A percentile compares a stretch with the other conserved stretches of the same genome.
Conservation (phyloP, 352 stramenopile species). For the Pelagophyceae sp. region DNA sequence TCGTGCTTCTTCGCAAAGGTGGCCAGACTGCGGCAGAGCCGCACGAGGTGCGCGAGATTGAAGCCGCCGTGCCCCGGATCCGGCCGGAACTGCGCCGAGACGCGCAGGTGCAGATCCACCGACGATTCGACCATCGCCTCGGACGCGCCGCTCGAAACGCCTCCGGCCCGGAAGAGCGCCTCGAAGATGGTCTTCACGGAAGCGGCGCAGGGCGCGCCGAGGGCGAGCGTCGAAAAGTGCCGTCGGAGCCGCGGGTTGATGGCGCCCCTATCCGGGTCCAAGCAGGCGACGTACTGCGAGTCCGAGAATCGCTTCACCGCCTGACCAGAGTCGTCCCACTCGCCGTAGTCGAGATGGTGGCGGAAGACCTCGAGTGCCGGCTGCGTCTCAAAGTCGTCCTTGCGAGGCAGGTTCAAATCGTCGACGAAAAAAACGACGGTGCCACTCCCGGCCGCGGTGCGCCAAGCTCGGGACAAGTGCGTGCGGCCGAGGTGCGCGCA, state of each 20-base stretch:
- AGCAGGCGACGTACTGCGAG: slow-evolving; percentile 73
- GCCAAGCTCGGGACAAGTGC: not conserved
- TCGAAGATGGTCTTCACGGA: slow-evolving; percentile 85
- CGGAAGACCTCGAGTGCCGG: slow-evolving; percentile 77
- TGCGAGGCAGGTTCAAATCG: slow-evolving; percentile 80
- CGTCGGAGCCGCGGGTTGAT: slow-evolving; percentile 77
- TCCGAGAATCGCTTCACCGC: slow-evolving; percentile 76
- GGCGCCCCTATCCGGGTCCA: slow-evolving; percentile 80
- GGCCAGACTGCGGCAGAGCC: slow-evolving; percentile 21
- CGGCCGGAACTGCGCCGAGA: slow-evolving; percentile 71
- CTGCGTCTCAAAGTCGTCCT: slow-evolving; percentile 84
- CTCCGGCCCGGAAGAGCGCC: too few species aligned
- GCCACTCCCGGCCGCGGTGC: too few species aligned
- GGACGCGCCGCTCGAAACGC: too few species aligned
- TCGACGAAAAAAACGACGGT: slow-evolving; percentile 91
- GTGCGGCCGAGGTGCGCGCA: slow-evolving; percentile 67
- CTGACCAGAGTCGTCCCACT: slow-evolving; percentile 79
- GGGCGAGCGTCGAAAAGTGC: slow-evolving; percentile 83
- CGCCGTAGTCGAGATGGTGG: slow-evolving; percentile 83
- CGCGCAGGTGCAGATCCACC: slow-evolving; percentile 73
- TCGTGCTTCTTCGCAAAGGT: slow-evolving; percentile 75
- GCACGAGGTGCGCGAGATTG: slow-evolving; percentile 68
- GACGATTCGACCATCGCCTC: slow-evolving; percentile 78
- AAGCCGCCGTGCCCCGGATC: slow-evolving; percentile 82
- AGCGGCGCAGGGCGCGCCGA: slow-evolving; percentile 74